phyloP scores from a whole-genome alignment of 805 yeast species.

The Kazachstania psychrophila region DNA sequence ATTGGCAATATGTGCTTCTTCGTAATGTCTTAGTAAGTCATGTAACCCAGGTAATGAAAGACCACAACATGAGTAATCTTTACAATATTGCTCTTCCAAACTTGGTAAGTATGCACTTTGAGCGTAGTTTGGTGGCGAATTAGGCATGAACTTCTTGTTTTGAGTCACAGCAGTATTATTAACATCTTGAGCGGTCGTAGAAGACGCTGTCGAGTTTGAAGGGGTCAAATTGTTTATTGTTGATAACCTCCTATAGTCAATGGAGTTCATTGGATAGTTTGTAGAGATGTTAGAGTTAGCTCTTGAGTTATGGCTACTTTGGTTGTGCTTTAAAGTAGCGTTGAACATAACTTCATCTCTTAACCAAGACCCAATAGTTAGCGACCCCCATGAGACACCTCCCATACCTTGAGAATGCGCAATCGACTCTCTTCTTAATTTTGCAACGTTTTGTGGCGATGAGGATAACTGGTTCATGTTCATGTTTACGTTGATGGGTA shows the following conservation, averaged over 20 bases:
- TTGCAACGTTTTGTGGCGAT: constrained; percentile 7
- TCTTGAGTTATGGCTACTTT: neutral
- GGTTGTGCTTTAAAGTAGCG: constrained; percentile 2
- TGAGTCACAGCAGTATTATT: neutral
- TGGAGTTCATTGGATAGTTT: constrained; percentile 3
- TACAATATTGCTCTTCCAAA: constrained; percentile 91
- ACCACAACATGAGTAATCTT: constrained; percentile 95
- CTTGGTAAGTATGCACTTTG: constrained; percentile 78
- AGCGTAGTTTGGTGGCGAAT: constrained; percentile 49
- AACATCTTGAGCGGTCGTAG: constrained; percentile 9
- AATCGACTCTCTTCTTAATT: constrained; percentile 57
- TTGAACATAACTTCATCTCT: constrained; percentile 78
- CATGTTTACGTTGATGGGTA: neutral
- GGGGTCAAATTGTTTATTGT: constrained; percentile 6
- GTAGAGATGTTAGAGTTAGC: neutral
- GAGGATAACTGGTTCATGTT: neutral
- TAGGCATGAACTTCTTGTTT: neutral
- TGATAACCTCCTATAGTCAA: constrained; percentile 9
- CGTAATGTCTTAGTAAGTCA: constrained; percentile 88
- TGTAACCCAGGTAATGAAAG: constrained; percentile 85
- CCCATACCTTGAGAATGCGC: constrained; percentile 98
- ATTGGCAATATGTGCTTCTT: constrained; percentile 80
- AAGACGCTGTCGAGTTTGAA: neutral
- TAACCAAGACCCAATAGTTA: constrained; percentile 91
- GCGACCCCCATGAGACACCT: constrained; percentile 95